These are phyloP conservation scores for Phytophthora ohioensis DNA, from an alignment of 352 stramenopile genomes.

Conservation along the genomic window DNA sequence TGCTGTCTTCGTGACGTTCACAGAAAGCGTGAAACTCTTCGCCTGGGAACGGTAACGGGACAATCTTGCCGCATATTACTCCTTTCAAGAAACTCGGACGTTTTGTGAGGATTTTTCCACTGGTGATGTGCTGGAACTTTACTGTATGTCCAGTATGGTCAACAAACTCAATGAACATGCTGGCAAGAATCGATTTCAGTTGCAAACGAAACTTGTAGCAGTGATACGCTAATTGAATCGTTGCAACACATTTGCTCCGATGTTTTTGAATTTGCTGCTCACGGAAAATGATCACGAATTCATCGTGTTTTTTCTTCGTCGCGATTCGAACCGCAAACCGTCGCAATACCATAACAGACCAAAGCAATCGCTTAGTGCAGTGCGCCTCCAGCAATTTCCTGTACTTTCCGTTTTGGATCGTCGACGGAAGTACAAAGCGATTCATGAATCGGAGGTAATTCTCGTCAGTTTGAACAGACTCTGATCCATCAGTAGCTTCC, in stretches of 20 bases:
- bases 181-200: slow-evolving; percentile 52
- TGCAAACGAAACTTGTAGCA: slow-evolving; percentile 58
- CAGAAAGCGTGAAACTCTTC: slow-evolving; percentile 78
- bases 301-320: slow-evolving; percentile 47
- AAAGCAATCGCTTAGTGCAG: slow-evolving; percentile 53
- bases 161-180: slow-evolving; percentile 72
- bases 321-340: slow-evolving; percentile 54
- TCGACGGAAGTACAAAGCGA: slow-evolving; percentile 66
- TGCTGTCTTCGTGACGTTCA: slow-evolving; percentile 68
- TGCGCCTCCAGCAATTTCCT: slow-evolving; percentile 52
- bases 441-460: slow-evolving; percentile 73
- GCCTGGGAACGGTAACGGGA: slow-evolving; percentile 72
- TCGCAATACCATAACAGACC: slow-evolving; percentile 53
- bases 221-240: slow-evolving; percentile 56
- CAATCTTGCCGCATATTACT: slow-evolving; percentile 52
- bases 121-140: slow-evolving; percentile 54
- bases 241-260: slow-evolving; percentile 37
- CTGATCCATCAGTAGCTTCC: slow-evolving; percentile 2
- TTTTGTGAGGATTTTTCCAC: slow-evolving; percentile 43
- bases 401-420: slow-evolving; percentile 67
- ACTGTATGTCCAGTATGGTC: slow-evolving; percentile 55
- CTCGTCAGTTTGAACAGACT: slow-evolving; percentile 22
- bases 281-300: slow-evolving; percentile 56
- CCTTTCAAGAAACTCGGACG: slow-evolving; percentile 66
- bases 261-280: slow-evolving; percentile 44